Percentiles rank a stretch among this genome's conserved stretches.
These are phyloP conservation scores for Neospora caninum DNA, from an alignment of 169 alveolate species.

Conservation along the genomic window DNA sequence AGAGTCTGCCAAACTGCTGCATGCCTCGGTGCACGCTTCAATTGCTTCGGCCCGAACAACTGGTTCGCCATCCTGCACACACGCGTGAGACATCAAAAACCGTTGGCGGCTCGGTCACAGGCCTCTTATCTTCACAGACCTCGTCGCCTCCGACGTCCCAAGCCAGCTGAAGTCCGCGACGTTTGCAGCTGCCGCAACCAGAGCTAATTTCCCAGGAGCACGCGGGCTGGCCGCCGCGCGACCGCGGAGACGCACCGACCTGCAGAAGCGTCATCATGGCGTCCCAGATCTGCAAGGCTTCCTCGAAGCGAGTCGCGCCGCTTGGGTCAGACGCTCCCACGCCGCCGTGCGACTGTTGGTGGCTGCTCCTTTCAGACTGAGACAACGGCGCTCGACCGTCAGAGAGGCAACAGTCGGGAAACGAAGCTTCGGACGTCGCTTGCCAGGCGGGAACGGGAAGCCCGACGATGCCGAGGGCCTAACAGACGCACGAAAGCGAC, in stretches of 20 bases:
- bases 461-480: not conserved
- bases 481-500: not conserved
- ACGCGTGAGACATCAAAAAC: not conserved
- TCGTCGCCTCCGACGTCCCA: no score
- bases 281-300: not conserved
- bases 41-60: not conserved
- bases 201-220: no score
- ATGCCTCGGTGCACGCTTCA: not conserved
- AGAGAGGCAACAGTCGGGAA: no score
- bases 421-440: not conserved
- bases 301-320: not conserved
- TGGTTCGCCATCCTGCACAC: slow-evolving; percentile 4
- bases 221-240: no score
- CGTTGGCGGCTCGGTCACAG: no score
- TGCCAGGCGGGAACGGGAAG: not conserved
- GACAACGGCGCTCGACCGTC: no score
- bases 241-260: not conserved
- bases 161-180: no score
- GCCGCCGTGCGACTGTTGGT: no score
- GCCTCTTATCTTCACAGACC: no score
- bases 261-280: slow-evolving; percentile 28
- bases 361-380: no score
- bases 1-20: not conserved
- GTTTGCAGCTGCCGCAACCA: no score
- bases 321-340: not conserved